Evolutionary conservation across 1,139 yeast genomes (phyloP).

Genomic region (Lodderomyces metapsilosis): DNA sequence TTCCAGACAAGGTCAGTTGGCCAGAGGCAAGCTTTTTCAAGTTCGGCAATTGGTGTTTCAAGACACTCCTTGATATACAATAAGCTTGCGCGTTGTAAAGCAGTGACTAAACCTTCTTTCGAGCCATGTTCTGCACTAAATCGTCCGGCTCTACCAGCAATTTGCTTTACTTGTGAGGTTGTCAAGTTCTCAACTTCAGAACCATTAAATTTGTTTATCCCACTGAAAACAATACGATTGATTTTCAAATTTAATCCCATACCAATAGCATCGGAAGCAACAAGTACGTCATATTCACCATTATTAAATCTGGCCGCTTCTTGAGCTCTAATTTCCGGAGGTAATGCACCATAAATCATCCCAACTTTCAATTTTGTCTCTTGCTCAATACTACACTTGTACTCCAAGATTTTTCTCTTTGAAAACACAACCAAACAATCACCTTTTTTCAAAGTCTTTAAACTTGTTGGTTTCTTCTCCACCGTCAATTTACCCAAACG

Average conservation of each 20-base stretch:
- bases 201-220: slow-evolving; percentile 73
- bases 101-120: slow-evolving; percentile 61
- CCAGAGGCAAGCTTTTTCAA: slow-evolving; percentile 63
- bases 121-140: slow-evolving; percentile 41
- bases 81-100: slow-evolving; percentile 46
- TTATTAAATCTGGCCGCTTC: slow-evolving; percentile 79
- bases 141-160: slow-evolving; percentile 96
- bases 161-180: slow-evolving; percentile 76
- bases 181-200: slow-evolving; percentile 44
- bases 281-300: slow-evolving; percentile 73
- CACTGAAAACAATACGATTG: slow-evolving; percentile 72
- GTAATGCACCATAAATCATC: slow-evolving; percentile 91
- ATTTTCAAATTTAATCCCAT: slow-evolving; percentile 93
- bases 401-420: slow-evolving; percentile 62
- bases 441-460: slow-evolving; percentile 53
- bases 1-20: slow-evolving; percentile 68
- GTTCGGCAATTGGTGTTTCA: slow-evolving; percentile 42
- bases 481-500: slow-evolving; percentile 73
- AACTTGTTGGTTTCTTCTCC: slow-evolving; percentile 34
- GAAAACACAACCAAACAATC: slow-evolving; percentile 92
- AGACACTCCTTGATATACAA: slow-evolving; percentile 43
- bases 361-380: slow-evolving; percentile 70
- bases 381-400: slow-evolving; percentile 65
- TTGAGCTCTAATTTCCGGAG: slow-evolving; percentile 88
- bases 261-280: slow-evolving; percentile 97